phyloP scores from a whole-genome alignment of 352 stramenopile species.

The Phytophthora colocasiae region DNA sequence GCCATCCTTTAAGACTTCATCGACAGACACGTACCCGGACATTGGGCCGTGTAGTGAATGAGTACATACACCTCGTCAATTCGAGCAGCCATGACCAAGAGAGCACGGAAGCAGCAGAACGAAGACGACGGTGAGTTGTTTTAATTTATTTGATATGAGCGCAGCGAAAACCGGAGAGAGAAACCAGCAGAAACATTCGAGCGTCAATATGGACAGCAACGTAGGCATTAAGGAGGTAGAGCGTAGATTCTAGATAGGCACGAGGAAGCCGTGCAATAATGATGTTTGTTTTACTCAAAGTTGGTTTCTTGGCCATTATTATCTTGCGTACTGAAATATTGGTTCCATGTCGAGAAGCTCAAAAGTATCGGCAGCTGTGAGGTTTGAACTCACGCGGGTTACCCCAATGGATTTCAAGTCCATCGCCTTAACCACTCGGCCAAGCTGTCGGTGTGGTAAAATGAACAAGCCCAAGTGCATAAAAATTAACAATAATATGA shows the following conservation, averaged over 20 bases:
- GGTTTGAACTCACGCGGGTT: constrained; percentile 44
- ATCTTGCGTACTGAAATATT: neutral
- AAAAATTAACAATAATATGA: neutral
- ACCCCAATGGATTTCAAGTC: constrained; percentile 46
- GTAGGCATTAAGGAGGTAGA: constrained; percentile 13
- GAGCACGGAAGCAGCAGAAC: constrained; percentile 2
- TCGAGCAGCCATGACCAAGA: neutral
- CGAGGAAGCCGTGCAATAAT: constrained; percentile 20
- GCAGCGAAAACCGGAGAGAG: constrained; percentile 25
- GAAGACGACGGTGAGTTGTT: constrained; percentile 29
- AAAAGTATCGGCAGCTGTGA: constrained; percentile 40
- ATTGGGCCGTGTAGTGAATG: constrained; percentile 12
- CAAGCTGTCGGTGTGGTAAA: constrained; percentile 27
- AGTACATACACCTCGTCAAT: constrained; percentile 16
- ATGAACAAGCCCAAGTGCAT: neutral
- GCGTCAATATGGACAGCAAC: constrained; percentile 14
- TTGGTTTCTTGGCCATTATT: neutral
- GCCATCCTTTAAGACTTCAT: constrained; percentile 56
- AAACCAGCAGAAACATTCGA: constrained; percentile 30
- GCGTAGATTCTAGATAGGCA: constrained; percentile 18
- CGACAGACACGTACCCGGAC: constrained; percentile 5
- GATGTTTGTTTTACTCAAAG: constrained; percentile 23
- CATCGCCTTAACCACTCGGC: constrained; percentile 47
- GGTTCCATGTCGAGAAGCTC: neutral
- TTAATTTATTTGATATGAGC: constrained; percentile 52